Base-by-base conservation (phyloP, 2,329 filamentous ascomycete genomes). In the Fusarium sp. region DNA sequence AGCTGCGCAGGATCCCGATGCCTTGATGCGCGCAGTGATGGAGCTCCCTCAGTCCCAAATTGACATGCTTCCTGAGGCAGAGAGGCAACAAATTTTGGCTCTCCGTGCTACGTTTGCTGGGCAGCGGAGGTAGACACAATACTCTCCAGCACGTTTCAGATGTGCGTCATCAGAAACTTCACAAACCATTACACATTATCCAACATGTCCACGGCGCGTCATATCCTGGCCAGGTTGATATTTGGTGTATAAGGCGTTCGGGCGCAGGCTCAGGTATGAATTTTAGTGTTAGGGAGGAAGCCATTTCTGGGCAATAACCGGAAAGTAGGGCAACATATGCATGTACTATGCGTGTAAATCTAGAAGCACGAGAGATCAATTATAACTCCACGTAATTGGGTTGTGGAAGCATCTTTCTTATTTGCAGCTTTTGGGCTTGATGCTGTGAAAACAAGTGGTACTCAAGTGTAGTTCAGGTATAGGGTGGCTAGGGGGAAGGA, bases 21-120 rank as follows among this genome's bases (percentile, higher is more conserved):
- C 91, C 46, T 86, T 97, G 60, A 91, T 97, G 80, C 89, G 92
- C 71, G 93, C 94, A 76, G 92, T 98, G 52, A 86, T 98, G 84
- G 89, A 88, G 60, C 90, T 98, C 84, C 89, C 94, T 5, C 92
- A 93, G 77, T 88, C 93, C 65, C 90, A 93, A 63, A 94, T 98
- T 75, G 92, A 95, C 79, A 88, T 90, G 78, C 84, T 98, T 54
- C 90, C 92, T 10, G 92, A 94, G 41, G 88, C 89, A 25, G 92
- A 96, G 78, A 87, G 92, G 60, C 88, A 89, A 68, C 94, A 98
- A 81, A 92, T 98, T 61, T 88, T 97, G 84, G 86, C 91, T 41
- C 84, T 98, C 62, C 87, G 94, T 60, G 90, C 92, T 72, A 87
- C 88, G 61, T 86, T 93, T 75, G 84, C 85, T 66, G 78, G 76